Conservation (phyloP, 2,329 filamentous ascomycete species). For the Trichoderma lentiforme region DNA sequence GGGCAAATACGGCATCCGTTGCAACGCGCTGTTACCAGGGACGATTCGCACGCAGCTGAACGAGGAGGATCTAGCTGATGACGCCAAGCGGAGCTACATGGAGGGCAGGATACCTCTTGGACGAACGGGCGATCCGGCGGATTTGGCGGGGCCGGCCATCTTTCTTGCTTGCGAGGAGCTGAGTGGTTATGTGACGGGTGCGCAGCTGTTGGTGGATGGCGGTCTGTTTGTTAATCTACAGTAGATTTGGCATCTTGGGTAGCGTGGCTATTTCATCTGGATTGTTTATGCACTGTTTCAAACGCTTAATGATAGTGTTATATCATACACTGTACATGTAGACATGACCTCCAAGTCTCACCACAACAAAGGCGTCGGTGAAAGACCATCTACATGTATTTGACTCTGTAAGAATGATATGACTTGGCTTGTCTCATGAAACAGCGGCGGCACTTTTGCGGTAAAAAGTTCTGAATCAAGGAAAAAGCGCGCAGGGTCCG, state of each 20-base stretch:
- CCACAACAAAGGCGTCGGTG: background rate
- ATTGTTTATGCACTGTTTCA: background rate
- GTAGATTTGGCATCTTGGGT: slow-evolving; percentile 33
- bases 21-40: slow-evolving; percentile 79
- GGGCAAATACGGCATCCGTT: slow-evolving; percentile 71
- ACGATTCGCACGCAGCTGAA: slow-evolving; percentile 83
- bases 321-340: background rate
- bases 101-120: slow-evolving; percentile 77
- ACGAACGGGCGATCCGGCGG: slow-evolving; percentile 65
- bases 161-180: slow-evolving; percentile 78
- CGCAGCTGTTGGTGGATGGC: slow-evolving; percentile 82
- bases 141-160: slow-evolving; percentile 79
- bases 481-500: background rate
- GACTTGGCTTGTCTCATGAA: background rate
- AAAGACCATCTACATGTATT: background rate
- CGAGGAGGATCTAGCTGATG: slow-evolving; percentile 73
- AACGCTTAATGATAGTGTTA: background rate
- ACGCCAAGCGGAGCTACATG: slow-evolving; percentile 71
- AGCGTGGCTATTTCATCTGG: background rate
- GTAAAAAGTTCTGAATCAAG: background rate
- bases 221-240: slow-evolving; percentile 88
- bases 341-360: background rate
- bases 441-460: background rate
- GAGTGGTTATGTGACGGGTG: slow-evolving; percentile 77
- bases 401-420: background rate